A percentile compares a stretch with the other conserved stretches of the same genome.
Conservation (phyloP, 805 yeast species). For the Candida xiaguanensis region DNA sequence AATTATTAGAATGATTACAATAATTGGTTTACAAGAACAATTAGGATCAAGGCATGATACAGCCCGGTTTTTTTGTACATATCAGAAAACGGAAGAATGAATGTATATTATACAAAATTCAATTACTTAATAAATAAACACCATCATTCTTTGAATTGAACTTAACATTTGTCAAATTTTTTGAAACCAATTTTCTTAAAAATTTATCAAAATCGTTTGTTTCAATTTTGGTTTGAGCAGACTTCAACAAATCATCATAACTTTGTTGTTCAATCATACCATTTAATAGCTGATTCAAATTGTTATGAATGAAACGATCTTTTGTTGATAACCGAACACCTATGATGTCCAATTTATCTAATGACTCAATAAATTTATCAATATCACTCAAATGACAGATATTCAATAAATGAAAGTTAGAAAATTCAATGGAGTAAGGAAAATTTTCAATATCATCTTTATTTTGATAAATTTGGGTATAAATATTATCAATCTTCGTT, state of each 20-base stretch:
- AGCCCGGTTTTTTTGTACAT: too few species aligned
- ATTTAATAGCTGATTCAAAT: background rate
- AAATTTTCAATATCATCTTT: constrained; percentile 9
- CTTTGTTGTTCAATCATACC: background rate
- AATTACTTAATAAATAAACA: constrained; percentile 15
- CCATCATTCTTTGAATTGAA: constrained; percentile 12
- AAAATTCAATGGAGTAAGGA: constrained; percentile 30
- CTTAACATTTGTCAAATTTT: constrained; percentile 19
- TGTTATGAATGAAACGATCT: background rate
- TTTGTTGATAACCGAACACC: constrained; percentile 22
- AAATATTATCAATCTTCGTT: background rate
- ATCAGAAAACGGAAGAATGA: too few species aligned
- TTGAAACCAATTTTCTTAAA: constrained; percentile 18
- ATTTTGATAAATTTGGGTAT: background rate
- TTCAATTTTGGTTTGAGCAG: constrained; percentile 9
- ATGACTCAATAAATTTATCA: constrained; percentile 16
- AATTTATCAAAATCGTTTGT: constrained; percentile 10
- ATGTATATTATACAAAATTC: too few species aligned
- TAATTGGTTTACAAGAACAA: too few species aligned
- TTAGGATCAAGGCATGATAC: too few species aligned
- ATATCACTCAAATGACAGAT: constrained; percentile 29
- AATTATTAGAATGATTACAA: too few species aligned
- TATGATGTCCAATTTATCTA: constrained; percentile 24
- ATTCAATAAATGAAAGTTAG: constrained; percentile 23
- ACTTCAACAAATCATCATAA: constrained; percentile 17